These are phyloP conservation scores for Nigrospora osmanthi DNA, from an alignment of 2,329 filamentous ascomycete genomes.

Conservation along the genomic window DNA sequence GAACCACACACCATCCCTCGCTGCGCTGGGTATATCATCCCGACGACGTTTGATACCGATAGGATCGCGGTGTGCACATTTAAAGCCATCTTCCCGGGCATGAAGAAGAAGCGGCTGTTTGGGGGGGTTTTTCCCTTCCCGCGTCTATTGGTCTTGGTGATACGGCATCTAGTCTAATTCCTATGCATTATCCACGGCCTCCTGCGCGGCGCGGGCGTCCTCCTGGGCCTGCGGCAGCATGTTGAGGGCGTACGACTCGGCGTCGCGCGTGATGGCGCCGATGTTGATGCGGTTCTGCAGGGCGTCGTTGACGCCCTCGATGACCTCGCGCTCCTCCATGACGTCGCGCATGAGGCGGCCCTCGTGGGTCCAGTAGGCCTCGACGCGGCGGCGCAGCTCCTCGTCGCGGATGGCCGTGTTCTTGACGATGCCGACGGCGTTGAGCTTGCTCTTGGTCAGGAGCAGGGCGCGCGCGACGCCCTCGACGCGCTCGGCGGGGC, in stretches of 20 bases:
- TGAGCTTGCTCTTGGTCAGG: conserved; percentile 56
- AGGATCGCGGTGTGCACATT: no score
- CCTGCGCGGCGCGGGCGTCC: neutral
- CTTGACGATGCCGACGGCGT: conserved; percentile 65
- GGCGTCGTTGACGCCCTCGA: conserved; percentile 63
- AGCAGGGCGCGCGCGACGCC: conserved; percentile 47
- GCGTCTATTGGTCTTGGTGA: no score
- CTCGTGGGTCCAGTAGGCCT: conserved; percentile 77
- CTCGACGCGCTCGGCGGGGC: conserved; percentile 60
- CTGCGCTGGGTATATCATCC: no score
- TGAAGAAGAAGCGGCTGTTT: no score
- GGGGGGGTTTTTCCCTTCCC: no score
- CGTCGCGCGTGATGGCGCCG: conserved; percentile 50
- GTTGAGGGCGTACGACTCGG: conserved; percentile 50
- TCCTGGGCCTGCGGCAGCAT: conserved; percentile 24
- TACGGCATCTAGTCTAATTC: no score
- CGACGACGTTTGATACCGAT: no score
- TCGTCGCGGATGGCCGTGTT: conserved; percentile 74
- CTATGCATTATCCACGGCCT: no score
- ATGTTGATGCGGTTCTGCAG: conserved; percentile 59
- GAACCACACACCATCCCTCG: no score
- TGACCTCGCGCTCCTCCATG: conserved; percentile 71
- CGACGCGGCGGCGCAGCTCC: conserved; percentile 55
- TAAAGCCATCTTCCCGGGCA: no score
- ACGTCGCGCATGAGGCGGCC: conserved; percentile 62